These are phyloP conservation scores for Pugionium dolabratum DNA, from an alignment of 345 rosid species.

Conservation along the genomic window DNA sequence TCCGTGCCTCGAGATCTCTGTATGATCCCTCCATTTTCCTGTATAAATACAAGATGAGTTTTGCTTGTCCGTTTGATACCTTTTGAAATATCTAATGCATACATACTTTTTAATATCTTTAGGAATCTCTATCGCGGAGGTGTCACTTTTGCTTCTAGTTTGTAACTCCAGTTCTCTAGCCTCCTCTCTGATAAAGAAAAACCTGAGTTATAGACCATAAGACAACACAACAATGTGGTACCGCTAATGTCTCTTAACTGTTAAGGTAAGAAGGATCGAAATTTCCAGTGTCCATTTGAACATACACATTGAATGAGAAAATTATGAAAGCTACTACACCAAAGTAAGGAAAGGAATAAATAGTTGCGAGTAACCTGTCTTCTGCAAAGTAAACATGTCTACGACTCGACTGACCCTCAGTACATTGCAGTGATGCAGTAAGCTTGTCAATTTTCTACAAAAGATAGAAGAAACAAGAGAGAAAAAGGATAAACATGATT, in stretches of 20 bases:
- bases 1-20: conserved; percentile 75
- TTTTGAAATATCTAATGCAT: not conserved
- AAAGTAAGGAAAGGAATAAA: conserved; percentile 8
- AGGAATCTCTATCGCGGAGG: conserved; percentile 46
- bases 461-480: conserved; percentile 15
- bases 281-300: not conserved
- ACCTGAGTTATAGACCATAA: not conserved
- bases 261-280: not conserved
- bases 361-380: conserved; percentile 56
- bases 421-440: conserved; percentile 63
- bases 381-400: conserved; percentile 75
- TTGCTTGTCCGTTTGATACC: not conserved
- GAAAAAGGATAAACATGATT: not conserved
- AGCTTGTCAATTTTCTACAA: conserved; percentile 86
- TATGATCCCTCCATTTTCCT: conserved; percentile 68
- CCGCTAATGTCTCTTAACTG: not conserved
- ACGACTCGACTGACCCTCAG: conserved; percentile 49
- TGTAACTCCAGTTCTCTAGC: conserved; percentile 56
- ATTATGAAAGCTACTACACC: not conserved
- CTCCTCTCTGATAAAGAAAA: conserved; percentile 59
- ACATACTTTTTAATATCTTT: conserved; percentile 61
- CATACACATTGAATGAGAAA: not conserved
- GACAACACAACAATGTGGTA: conserved; percentile 10
- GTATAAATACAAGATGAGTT: conserved; percentile 22
- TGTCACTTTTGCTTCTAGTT: conserved; percentile 34